Conservation (phyloP, 2,329 filamentous ascomycete genomes). For the Lojkania enalia region DNA sequence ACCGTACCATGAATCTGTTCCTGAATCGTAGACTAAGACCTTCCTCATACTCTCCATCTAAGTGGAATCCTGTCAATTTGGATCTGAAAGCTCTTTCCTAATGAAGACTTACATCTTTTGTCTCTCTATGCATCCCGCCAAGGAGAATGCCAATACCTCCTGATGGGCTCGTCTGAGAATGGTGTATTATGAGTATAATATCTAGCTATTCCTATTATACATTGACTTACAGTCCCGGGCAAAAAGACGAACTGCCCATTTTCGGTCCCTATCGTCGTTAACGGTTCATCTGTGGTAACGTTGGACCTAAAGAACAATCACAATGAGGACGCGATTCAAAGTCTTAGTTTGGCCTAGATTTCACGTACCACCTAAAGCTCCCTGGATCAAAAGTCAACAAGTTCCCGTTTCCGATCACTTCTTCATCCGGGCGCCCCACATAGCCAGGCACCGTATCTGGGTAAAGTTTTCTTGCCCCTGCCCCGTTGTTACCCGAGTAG, state of each 20-base stretch:
- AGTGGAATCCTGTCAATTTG: no score
- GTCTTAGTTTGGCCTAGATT: background rate
- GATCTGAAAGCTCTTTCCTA: no score
- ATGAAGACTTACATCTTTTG: background rate
- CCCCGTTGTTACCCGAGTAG: conserved; percentile 8
- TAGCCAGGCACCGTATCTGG: conserved; percentile 1
- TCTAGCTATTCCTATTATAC: conserved; percentile 5
- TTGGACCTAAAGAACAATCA: conserved; percentile 4
- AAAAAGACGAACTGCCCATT: conserved; percentile 12
- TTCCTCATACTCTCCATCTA: conserved; percentile 13
- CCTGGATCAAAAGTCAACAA: conserved; percentile 12
- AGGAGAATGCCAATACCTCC: conserved; percentile 3
- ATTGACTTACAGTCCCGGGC: conserved; percentile 8
- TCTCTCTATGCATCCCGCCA: background rate
- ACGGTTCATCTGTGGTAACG: background rate
- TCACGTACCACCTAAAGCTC: conserved; percentile 6
- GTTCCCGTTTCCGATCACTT: conserved; percentile 7
- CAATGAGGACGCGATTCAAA: background rate
- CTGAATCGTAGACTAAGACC: conserved; percentile 15
- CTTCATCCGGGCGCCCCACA: background rate
- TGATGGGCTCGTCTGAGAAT: background rate
- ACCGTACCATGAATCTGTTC: conserved; percentile 9
- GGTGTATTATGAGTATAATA: no score
- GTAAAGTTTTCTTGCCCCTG: conserved; percentile 1
- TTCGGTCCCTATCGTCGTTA: conserved; percentile 6